Evolutionary conservation across 2,329 filamentous ascomycete genomes (phyloP).

Genomic region (Ilyonectria robusta): DNA sequence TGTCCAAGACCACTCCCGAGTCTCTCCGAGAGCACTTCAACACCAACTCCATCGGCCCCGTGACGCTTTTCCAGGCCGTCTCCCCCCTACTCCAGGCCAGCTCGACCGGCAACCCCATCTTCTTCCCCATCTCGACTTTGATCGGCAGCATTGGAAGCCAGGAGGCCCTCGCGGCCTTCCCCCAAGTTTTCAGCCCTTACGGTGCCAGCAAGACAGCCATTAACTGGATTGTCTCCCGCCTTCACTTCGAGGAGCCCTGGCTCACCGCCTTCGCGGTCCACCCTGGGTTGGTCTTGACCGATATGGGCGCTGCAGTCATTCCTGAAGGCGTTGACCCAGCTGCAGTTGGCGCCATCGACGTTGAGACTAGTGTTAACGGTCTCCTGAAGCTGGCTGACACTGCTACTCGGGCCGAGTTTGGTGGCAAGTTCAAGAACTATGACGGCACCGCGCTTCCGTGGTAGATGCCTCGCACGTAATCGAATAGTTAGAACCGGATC

Average conservation of each 20-base stretch:
- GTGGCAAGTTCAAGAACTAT: background rate
- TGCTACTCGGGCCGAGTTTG: background rate
- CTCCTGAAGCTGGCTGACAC: constrained; percentile 1
- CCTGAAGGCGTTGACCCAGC: background rate
- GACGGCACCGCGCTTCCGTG: background rate
- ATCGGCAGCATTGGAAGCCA: constrained; percentile 1
- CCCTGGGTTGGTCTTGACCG: constrained; percentile 19
- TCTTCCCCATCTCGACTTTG: constrained; percentile 9
- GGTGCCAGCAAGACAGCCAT: constrained; percentile 38
- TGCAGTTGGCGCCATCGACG: background rate
- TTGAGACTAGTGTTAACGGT: background rate
- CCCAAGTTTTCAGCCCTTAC: background rate
- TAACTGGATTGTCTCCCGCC: constrained; percentile 33
- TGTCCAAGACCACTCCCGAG: background rate
- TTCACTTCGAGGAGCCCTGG: constrained; percentile 45
- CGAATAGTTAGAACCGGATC: background rate
- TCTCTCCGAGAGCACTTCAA: background rate
- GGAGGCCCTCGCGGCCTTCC: constrained; percentile 2
- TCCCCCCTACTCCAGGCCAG: constrained; percentile 12
- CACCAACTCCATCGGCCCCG: constrained; percentile 7
- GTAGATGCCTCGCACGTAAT: background rate
- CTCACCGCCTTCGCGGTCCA: constrained; percentile 33
- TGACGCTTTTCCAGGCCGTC: constrained; percentile 10
- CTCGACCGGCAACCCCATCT: constrained; percentile 2
- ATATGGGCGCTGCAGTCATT: background rate